These are phyloP conservation scores for Marasmius fiardii DNA, from an alignment of 1,284 basidiomycete genomes.

Conservation along the genomic window DNA sequence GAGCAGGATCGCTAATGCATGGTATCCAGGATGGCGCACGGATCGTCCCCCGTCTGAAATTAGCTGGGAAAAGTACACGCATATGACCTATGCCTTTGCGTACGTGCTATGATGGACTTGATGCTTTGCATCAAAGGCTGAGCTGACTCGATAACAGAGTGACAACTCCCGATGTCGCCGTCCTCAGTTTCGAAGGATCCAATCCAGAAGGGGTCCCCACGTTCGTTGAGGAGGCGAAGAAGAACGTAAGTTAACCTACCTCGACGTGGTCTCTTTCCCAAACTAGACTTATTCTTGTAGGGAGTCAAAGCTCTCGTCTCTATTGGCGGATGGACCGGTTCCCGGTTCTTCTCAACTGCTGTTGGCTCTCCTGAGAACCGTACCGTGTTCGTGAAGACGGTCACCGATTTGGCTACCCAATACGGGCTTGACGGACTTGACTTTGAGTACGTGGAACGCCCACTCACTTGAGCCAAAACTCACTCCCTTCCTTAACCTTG, in stretches of 20 bases:
- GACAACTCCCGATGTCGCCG: background rate
- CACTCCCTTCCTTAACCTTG: no score
- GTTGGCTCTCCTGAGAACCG: constrained; percentile 57
- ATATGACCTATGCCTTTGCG: constrained; percentile 44
- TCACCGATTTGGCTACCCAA: constrained; percentile 51
- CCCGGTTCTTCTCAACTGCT: constrained; percentile 64
- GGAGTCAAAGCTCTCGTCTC: constrained; percentile 67
- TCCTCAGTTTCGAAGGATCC: background rate
- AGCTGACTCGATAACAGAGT: background rate
- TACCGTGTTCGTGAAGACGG: constrained; percentile 63
- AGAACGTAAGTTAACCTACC: background rate
- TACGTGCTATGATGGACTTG: background rate
- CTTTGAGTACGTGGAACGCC: constrained; percentile 74
- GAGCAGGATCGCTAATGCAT: constrained; percentile 34
- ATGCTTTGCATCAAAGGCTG: background rate
- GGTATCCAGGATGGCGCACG: constrained; percentile 45
- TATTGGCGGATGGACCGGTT: constrained; percentile 85
- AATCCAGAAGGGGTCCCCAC: background rate
- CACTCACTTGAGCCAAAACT: no score
- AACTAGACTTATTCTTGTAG: constrained; percentile 29
- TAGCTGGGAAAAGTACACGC: constrained; percentile 49
- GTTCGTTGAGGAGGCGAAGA: background rate
- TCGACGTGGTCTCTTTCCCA: background rate
- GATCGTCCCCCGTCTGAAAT: constrained; percentile 39
- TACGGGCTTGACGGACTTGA: constrained; percentile 79